Evolutionary conservation across 495 filamentous ascomycete species (phyloP).

Genomic region (Tuber brumale): DNA sequence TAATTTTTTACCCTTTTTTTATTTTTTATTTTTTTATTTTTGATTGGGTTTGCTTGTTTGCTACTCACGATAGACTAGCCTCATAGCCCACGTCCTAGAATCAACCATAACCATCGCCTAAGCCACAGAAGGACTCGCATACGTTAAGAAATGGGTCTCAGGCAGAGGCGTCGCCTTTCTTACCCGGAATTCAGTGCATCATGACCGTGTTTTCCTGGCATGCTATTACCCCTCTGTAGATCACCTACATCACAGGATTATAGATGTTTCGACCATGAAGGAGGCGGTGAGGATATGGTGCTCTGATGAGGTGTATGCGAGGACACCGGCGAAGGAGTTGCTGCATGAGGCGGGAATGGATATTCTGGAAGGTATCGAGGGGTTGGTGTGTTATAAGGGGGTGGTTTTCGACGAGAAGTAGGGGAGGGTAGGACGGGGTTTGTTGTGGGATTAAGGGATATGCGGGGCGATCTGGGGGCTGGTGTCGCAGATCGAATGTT

Average conservation of each 20-base stretch:
- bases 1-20: too few species aligned
- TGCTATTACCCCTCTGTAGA: slow-evolving; percentile 62
- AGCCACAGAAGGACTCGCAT: slow-evolving; percentile 66
- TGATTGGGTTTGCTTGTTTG: too few species aligned
- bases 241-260: slow-evolving; percentile 77
- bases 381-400: slow-evolving; percentile 73
- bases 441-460: too few species aligned
- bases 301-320: slow-evolving; percentile 51
- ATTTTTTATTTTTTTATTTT: too few species aligned
- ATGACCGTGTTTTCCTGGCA: slow-evolving; percentile 74
- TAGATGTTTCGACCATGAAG: slow-evolving; percentile 90
- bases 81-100: slow-evolving; percentile 66
- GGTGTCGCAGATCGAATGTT: too few species aligned
- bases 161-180: slow-evolving; percentile 59
- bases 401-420: slow-evolving; percentile 52
- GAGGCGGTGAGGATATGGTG: slow-evolving; percentile 83
- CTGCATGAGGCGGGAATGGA: slow-evolving; percentile 80
- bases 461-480: too few species aligned
- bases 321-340: slow-evolving; percentile 62
- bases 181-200: slow-evolving; percentile 88
- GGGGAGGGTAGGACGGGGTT: background rate
- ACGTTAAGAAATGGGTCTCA: slow-evolving; percentile 66
- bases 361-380: slow-evolving; percentile 90
- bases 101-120: slow-evolving; percentile 65
- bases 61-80: slow-evolving; percentile 52